A percentile compares a stretch with the other conserved stretches of the same genome.
These are phyloP conservation scores for Monilinia fructigena DNA, from an alignment of 2,329 filamentous ascomycete genomes.

Conservation along the genomic window DNA sequence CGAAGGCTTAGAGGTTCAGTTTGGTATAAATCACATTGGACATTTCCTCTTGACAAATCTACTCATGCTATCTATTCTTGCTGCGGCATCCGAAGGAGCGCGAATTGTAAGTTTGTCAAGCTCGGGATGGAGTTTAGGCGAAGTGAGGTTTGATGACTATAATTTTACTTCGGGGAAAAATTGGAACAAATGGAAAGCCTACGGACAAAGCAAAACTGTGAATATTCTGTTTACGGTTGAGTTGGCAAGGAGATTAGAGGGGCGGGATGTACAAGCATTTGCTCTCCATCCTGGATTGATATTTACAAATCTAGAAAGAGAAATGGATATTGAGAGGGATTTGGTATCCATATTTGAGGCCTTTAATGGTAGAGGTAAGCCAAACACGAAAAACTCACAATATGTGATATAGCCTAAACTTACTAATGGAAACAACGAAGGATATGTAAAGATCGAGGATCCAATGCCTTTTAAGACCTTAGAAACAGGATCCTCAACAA, in stretches of 20 bases:
- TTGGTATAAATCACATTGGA: slow-evolving; percentile 52
- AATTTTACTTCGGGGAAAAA: slow-evolving; percentile 30
- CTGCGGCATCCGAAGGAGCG: slow-evolving; percentile 30
- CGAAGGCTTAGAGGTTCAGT: slow-evolving; percentile 51
- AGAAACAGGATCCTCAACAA: slow-evolving; percentile 14
- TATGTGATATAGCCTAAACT: neutral
- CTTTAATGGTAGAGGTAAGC: slow-evolving; percentile 8
- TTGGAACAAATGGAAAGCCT: slow-evolving; percentile 41
- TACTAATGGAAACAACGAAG: neutral
- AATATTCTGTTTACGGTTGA: slow-evolving; percentile 42
- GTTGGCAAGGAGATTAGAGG: slow-evolving; percentile 35
- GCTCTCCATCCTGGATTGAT: slow-evolving; percentile 39
- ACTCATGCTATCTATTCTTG: slow-evolving; percentile 46
- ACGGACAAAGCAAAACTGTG: slow-evolving; percentile 43
- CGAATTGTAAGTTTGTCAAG: slow-evolving; percentile 10
- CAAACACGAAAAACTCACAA: neutral
- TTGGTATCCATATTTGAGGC: neutral
- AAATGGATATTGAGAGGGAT: neutral
- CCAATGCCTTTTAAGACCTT: neutral
- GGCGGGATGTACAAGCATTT: slow-evolving; percentile 35
- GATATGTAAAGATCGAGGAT: neutral
- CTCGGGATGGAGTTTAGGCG: slow-evolving; percentile 17
- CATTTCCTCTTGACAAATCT: slow-evolving; percentile 55
- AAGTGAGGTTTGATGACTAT: slow-evolving; percentile 25
- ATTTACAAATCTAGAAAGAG: neutral